These are phyloP conservation scores for Hypomyces perniciosus DNA, from an alignment of 2,329 filamentous ascomycete species.

Conservation along the genomic window DNA sequence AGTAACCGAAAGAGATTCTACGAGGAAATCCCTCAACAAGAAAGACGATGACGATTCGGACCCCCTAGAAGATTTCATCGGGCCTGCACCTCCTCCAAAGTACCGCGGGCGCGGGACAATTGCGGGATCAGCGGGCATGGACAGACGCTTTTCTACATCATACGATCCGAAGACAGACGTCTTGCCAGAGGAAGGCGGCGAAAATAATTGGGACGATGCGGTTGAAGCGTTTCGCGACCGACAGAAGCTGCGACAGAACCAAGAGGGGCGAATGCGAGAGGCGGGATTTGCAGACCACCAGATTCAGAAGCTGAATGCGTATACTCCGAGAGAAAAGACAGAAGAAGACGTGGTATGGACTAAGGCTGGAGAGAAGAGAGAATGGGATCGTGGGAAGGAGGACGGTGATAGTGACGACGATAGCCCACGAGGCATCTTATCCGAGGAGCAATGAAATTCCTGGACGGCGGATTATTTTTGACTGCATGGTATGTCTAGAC, in stretches of 20 bases:
- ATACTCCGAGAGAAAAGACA: constrained; percentile 44
- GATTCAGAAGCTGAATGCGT: constrained; percentile 55
- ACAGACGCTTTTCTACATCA: constrained; percentile 67
- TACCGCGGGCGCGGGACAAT: constrained; percentile 64
- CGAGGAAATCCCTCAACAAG: constrained; percentile 2
- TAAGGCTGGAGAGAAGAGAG: constrained; percentile 57
- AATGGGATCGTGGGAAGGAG: constrained; percentile 54
- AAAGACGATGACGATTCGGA: constrained; percentile 47
- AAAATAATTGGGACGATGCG: constrained; percentile 69
- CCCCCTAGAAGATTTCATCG: constrained; percentile 69
- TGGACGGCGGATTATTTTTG: background rate
- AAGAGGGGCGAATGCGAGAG: constrained; percentile 66
- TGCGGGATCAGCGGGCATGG: constrained; percentile 60
- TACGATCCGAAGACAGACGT: constrained; percentile 56
- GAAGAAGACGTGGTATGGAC: constrained; percentile 67
- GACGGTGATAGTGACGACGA: background rate
- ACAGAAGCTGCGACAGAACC: constrained; percentile 69
- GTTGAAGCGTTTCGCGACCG: constrained; percentile 74
- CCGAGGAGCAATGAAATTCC: constrained; percentile 9
- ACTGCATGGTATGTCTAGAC: background rate
- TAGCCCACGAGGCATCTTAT: constrained; percentile 11
- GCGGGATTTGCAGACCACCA: constrained; percentile 75
- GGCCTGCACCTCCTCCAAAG: constrained; percentile 56
- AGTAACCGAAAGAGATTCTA: constrained; percentile 3
- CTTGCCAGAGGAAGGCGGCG: constrained; percentile 28